phyloP scores from a whole-genome alignment of 306 rosid genomes.

The Ceratonia siliqua region DNA sequence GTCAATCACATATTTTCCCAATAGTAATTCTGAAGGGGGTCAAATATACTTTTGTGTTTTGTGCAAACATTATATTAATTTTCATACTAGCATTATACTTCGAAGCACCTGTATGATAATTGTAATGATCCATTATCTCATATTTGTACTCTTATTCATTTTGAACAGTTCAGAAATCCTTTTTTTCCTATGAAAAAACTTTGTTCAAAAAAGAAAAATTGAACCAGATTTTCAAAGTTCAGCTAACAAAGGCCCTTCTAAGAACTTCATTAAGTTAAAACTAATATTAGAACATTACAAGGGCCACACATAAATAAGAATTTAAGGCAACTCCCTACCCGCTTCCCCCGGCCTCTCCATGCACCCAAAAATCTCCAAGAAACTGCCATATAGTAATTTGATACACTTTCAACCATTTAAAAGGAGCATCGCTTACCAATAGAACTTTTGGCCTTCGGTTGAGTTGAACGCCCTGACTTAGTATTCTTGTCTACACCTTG shows the following conservation, averaged over 20 bases:
- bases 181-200: not conserved
- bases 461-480: conserved; percentile 72
- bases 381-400: not conserved
- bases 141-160: not conserved
- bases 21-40: not conserved
- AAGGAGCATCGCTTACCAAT: conserved; percentile 49
- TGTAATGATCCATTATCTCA: not conserved
- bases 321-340: not conserved
- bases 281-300: not conserved
- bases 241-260: not conserved
- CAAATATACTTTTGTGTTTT: not conserved
- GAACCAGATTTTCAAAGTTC: conserved; percentile 4
- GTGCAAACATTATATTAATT: conserved; percentile 2
- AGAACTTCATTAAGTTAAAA: conserved; percentile 14
- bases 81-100: not conserved
- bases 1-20: not conserved
- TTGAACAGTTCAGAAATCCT: not conserved
- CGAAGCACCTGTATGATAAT: conserved; percentile 2
- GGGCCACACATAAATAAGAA: not conserved
- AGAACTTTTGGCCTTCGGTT: conserved; percentile 64
- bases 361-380: conserved; percentile 21
- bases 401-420: conserved; percentile 21
- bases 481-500: conserved; percentile 69
- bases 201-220: not conserved
- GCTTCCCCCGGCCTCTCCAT: not conserved